phyloP scores from a whole-genome alignment of 225 moss, liverwort and hornwort species.

The Marchantia paleacea region DNA sequence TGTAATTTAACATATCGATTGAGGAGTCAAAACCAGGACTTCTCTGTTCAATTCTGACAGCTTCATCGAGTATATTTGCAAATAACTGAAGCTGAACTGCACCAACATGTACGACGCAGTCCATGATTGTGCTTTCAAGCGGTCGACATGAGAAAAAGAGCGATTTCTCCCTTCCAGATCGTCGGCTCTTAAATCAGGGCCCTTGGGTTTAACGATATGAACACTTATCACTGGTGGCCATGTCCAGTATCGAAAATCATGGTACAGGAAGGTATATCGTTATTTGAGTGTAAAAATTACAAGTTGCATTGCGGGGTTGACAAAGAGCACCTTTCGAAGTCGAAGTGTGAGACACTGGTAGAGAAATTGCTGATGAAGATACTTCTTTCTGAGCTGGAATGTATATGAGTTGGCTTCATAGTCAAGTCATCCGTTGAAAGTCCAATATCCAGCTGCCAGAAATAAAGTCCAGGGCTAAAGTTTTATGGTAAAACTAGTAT shows the following conservation, averaged over 20 bases:
- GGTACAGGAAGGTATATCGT: too few relatives aligned
- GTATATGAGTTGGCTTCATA: conserved; percentile 61
- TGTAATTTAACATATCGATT: too few relatives aligned
- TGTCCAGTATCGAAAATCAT: background rate
- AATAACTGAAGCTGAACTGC: background rate
- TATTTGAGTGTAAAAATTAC: too few relatives aligned
- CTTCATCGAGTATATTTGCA: background rate
- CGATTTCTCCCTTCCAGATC: background rate
- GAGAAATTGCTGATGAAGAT: conserved; percentile 75
- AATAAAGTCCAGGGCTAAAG: background rate
- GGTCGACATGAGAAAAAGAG: background rate
- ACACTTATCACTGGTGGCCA: background rate
- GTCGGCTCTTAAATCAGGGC: background rate
- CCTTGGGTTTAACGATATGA: background rate
- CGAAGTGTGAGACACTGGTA: conserved; percentile 54
- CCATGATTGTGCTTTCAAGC: background rate
- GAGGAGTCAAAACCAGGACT: background rate
- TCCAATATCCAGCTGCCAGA: conserved; percentile 72
- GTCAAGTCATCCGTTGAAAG: conserved; percentile 53
- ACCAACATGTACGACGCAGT: background rate
- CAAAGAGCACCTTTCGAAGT: conserved; percentile 65
- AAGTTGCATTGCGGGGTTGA: background rate
- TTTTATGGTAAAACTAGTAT: too few relatives aligned
- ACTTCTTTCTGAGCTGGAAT: conserved; percentile 53
- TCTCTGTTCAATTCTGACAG: background rate